Evolutionary conservation across 345 rosid genomes (phyloP).

Genomic region (Pugionium cornutum): DNA sequence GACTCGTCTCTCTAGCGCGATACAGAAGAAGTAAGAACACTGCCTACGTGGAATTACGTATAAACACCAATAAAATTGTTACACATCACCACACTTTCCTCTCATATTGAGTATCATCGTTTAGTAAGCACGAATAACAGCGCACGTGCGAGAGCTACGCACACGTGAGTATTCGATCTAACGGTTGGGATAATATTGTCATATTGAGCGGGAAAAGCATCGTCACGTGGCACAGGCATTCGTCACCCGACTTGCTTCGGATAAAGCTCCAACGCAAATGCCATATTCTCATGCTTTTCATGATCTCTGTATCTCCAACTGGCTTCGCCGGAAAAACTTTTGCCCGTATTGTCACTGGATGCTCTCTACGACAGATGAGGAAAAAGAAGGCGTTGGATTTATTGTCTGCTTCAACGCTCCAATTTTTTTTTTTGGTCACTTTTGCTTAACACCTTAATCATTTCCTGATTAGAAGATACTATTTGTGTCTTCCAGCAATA

Average conservation of each 20-base stretch:
- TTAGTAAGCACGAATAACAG: background rate
- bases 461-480: too few relatives aligned
- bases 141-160: background rate
- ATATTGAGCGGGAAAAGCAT: background rate
- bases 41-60: constrained; percentile 45
- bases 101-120: background rate
- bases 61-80: constrained; percentile 48
- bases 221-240: too few relatives aligned
- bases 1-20: constrained; percentile 6
- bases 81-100: constrained; percentile 46
- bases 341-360: background rate
- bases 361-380: background rate
- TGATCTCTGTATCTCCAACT: background rate
- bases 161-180: background rate
- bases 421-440: too few relatives aligned
- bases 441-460: too few relatives aligned
- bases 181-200: background rate
- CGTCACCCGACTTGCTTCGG: background rate
- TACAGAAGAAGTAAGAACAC: constrained; percentile 8
- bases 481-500: too few relatives aligned
- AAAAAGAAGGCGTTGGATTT: background rate
- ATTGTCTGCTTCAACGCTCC: background rate
- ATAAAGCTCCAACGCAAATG: background rate
- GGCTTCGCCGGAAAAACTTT: background rate
- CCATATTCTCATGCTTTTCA: constrained; percentile 18